phyloP scores from a whole-genome alignment of 2,329 filamentous ascomycete genomes.

The Aaosphaeria arxii region DNA sequence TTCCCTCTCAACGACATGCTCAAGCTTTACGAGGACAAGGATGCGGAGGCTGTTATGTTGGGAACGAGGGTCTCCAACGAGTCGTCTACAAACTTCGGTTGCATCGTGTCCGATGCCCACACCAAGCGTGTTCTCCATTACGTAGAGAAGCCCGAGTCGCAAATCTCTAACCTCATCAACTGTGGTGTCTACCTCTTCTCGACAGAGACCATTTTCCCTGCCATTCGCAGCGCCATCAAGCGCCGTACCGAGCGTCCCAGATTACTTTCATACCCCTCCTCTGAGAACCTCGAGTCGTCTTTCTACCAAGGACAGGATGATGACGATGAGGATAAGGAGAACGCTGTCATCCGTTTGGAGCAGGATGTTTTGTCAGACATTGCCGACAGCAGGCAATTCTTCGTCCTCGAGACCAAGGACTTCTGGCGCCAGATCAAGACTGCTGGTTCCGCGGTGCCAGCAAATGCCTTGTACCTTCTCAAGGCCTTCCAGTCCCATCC shows the following conservation, averaged over 20 bases:
- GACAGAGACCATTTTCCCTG: constrained; percentile 93
- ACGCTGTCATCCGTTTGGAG: constrained; percentile 87
- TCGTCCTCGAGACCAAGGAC: constrained; percentile 96
- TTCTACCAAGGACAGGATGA: constrained; percentile 58
- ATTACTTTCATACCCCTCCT: constrained; percentile 91
- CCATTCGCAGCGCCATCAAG: constrained; percentile 92
- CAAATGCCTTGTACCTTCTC: constrained; percentile 93
- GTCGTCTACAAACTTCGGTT: constrained; percentile 92
- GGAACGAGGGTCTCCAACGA: constrained; percentile 90
- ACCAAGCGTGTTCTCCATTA: constrained; percentile 96
- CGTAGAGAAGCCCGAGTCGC: constrained; percentile 96
- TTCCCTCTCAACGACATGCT: constrained; percentile 97
- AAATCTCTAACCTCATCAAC: constrained; percentile 98
- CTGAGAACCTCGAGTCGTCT: constrained; percentile 80
- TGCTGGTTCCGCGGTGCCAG: constrained; percentile 91
- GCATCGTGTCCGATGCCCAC: constrained; percentile 92
- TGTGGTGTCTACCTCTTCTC: constrained; percentile 98
- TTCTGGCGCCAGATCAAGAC: constrained; percentile 99
- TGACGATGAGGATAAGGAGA: constrained; percentile 73
- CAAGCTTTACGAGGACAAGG: constrained; percentile 86
- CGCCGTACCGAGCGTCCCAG: constrained; percentile 87
- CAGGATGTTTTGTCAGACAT: constrained; percentile 95
- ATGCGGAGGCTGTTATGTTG: constrained; percentile 93
- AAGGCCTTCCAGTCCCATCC: constrained; percentile 84
- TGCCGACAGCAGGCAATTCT: constrained; percentile 96